These are phyloP conservation scores for Ligustrum vulgare DNA, from an alignment of 257 asterid species.

Conservation along the genomic window DNA sequence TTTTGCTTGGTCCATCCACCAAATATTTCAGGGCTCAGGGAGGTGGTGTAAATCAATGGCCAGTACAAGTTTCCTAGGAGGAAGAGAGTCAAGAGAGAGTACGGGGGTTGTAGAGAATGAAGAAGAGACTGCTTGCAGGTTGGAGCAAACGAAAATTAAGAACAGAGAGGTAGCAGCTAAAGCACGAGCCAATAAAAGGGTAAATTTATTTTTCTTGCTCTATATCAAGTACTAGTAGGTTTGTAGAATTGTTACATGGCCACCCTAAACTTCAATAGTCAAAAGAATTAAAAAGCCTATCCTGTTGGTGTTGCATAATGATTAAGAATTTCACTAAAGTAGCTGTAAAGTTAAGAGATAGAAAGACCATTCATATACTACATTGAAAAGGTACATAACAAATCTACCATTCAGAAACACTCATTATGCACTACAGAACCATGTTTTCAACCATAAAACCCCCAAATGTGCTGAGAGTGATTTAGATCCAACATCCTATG, in stretches of 20 bases:
- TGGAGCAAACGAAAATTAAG: constrained; percentile 26
- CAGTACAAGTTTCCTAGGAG: constrained; percentile 3
- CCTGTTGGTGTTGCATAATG: background rate
- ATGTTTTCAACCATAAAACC: background rate
- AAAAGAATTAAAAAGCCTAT: background rate
- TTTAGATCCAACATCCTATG: background rate
- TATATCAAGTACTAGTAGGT: constrained; percentile 1
- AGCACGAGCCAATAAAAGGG: constrained; percentile 31
- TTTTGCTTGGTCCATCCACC: constrained; percentile 15
- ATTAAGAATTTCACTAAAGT: background rate
- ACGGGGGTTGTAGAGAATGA: constrained; percentile 37
- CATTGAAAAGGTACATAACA: background rate
- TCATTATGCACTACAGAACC: background rate
- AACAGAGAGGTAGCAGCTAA: constrained; percentile 34
- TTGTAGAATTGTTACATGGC: background rate
- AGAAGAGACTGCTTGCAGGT: constrained; percentile 27
- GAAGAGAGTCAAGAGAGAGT: constrained; percentile 35
- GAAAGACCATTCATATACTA: constrained; percentile 4
- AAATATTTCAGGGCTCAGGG: constrained; percentile 12
- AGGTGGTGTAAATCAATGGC: background rate
- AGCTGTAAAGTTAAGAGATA: background rate
- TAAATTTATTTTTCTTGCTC: background rate
- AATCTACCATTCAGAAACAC: background rate
- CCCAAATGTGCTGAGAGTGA: background rate
- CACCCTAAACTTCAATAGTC: constrained; percentile 6